phyloP scores from a whole-genome alignment of 2,329 filamentous ascomycete species.

The Penicillium sp. region DNA sequence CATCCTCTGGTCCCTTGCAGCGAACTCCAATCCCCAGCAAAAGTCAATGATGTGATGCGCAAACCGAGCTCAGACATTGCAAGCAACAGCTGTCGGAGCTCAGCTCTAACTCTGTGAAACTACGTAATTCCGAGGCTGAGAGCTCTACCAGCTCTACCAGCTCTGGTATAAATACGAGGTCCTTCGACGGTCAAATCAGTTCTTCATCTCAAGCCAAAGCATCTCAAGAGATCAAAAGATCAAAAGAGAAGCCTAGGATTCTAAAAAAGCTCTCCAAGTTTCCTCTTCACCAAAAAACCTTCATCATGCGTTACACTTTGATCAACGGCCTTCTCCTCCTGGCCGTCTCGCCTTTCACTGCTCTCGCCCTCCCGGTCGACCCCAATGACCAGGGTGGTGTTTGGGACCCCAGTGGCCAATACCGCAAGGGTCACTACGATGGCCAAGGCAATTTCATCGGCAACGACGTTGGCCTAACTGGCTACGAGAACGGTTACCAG shows the following conservation, averaged over 20 bases:
- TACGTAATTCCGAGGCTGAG: conserved; percentile 12
- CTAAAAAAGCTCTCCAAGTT: not conserved
- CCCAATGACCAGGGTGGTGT: conserved; percentile 24
- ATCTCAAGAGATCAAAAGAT: conserved; percentile 8
- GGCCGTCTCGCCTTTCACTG: conserved; percentile 24
- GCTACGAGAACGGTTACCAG: conserved; percentile 6
- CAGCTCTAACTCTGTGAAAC: not conserved
- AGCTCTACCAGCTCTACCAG: conserved; percentile 6
- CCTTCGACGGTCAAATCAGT: not conserved
- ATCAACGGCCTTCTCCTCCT: conserved; percentile 26
- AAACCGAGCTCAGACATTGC: conserved; percentile 15
- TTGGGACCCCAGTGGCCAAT: conserved; percentile 27
- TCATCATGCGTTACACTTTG: conserved; percentile 28
- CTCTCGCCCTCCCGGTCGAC: conserved; percentile 25
- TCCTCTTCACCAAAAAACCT: not conserved
- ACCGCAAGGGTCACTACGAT: conserved; percentile 25
- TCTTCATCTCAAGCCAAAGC: conserved; percentile 18
- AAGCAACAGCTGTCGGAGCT: not conserved
- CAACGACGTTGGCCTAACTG: conserved; percentile 16
- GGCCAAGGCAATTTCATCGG: conserved; percentile 22
- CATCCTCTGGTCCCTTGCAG: conserved; percentile 23
- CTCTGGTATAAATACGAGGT: conserved; percentile 24
- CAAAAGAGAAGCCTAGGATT: not conserved
- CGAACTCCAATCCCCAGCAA: conserved; percentile 4
- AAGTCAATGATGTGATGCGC: conserved; percentile 10